phyloP scores from a whole-genome alignment of 2,329 filamentous ascomycete species.

The Fusarium nelsonii region DNA sequence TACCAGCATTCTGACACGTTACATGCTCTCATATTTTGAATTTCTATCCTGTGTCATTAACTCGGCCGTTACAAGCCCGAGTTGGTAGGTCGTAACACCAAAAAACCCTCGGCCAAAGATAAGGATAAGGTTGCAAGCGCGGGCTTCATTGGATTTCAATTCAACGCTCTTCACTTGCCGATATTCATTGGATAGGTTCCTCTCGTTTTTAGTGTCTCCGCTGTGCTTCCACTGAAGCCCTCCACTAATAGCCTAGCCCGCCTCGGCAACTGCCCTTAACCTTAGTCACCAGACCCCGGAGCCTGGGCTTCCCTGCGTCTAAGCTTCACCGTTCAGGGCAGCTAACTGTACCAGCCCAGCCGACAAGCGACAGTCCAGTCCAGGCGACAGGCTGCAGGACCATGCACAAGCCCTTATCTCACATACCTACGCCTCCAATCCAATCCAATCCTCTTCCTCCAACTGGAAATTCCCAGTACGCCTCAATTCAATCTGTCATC shows the following conservation, averaged over 20 bases:
- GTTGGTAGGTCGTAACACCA: slow-evolving; percentile 11
- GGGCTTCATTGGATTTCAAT: neutral
- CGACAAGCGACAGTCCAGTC: neutral
- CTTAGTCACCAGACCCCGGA: slow-evolving; percentile 44
- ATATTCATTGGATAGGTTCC: slow-evolving; percentile 10
- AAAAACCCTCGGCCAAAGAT: slow-evolving; percentile 4
- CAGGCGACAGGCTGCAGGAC: neutral
- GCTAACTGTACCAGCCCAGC: slow-evolving; percentile 6
- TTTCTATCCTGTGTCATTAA: neutral
- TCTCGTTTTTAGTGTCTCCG: neutral
- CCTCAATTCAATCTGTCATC: slow-evolving; percentile 43
- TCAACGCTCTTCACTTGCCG: slow-evolving; percentile 15
- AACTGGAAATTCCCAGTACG: slow-evolving; percentile 20
- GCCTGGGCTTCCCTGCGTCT: slow-evolving; percentile 25
- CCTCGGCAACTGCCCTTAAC: slow-evolving; percentile 38
- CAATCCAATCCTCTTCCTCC: slow-evolving; percentile 13
- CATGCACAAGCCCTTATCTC: slow-evolving; percentile 41
- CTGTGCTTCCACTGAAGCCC: slow-evolving; percentile 8
- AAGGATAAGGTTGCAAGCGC: slow-evolving; percentile 19
- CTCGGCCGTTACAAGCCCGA: slow-evolving; percentile 5
- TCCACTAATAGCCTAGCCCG: slow-evolving; percentile 41
- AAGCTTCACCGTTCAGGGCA: slow-evolving; percentile 37
- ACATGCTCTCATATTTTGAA: slow-evolving; percentile 1
- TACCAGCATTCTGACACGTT: slow-evolving; percentile 21
- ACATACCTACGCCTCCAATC: slow-evolving; percentile 19